These are phyloP conservation scores for Yarrowia sp. DNA, from an alignment of 805 yeast genomes.

Conservation along the genomic window DNA sequence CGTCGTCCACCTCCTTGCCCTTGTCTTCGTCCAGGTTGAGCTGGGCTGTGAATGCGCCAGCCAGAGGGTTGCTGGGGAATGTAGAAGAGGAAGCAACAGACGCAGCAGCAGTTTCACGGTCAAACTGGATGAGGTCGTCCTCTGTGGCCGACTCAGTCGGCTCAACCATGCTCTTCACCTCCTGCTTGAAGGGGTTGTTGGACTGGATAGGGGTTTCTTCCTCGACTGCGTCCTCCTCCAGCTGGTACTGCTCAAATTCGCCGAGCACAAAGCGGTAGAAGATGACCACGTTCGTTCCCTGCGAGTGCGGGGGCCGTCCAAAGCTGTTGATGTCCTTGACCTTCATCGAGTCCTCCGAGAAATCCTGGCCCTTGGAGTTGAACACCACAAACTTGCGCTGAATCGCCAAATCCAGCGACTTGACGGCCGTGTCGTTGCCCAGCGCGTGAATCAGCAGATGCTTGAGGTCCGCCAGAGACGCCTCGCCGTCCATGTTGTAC, in stretches of 20 bases:
- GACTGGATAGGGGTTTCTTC: not conserved
- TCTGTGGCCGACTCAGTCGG: not conserved
- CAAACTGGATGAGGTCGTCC: not conserved
- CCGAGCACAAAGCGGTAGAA: not conserved
- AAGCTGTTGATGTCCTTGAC: constrained; percentile 7
- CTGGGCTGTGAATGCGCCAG: constrained; percentile 14
- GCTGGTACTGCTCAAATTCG: not conserved
- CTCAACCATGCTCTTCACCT: not conserved
- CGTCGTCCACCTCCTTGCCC: constrained; percentile 1
- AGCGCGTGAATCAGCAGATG: not conserved
- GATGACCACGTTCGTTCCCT: constrained; percentile 5
- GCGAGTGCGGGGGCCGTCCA: constrained; percentile 11
- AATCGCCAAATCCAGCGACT: constrained; percentile 2
- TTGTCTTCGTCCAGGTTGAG: constrained; percentile 5
- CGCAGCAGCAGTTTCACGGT: not conserved
- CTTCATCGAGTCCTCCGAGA: constrained; percentile 8
- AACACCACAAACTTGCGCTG: constrained; percentile 19
- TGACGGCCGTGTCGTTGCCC: constrained; percentile 7
- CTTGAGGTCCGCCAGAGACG: not conserved
- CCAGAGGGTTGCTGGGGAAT: not conserved
- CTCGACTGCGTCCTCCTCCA: not conserved
- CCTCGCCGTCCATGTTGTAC: constrained; percentile 11
- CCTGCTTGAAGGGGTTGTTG: not conserved
- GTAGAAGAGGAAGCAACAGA: not conserved
- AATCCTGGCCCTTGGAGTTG: constrained; percentile 19